Base-by-base conservation (phyloP, 768 basidiomycete species). In the Pleurotus cornucopiae region DNA sequence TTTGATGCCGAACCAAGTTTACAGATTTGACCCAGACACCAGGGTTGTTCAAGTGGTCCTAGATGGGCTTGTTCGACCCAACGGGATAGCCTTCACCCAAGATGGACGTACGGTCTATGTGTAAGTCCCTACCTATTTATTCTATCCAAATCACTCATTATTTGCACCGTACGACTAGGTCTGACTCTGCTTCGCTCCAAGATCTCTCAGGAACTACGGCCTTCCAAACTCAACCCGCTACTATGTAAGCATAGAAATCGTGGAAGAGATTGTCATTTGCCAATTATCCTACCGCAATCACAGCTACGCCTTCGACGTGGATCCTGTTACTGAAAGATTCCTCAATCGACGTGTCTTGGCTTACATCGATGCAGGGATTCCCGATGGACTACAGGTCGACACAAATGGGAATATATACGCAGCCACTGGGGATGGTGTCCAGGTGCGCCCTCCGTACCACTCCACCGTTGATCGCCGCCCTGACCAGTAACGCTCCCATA, bases 261-360 rank as follows among this genome's bases (percentile, higher is more conserved):
- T 34, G 30, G 4, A 25, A 25, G 4, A 25, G 2, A 7, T 34
- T 34, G 3, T 2, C 3, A 11, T 7, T 9, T 34, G 11, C 30
- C 4, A 34, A 34, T 34, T 2, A 34, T 9, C 30, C 30, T 11
- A 9, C 30, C 7, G 23, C 2, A 6, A 43, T 13, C 26, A 1
- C 60, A 89, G 86, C 43, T 89, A 89, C 60, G 80, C 78, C 7
- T 90, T 78, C 61, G 86, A 90, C 62, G 82, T 91, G 23, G 81
- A 86, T 60, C 68, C 76, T 6, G 69, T 60, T 26, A 80, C 80
- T 0, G 75, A 81, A 34, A 66, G 73, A 4, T 84, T 89, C 63
- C 64, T 46, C 44, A 83, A 88, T 62, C 77, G 85, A 21, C 78
- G 86, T 3, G 75, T 87, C 12, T 86, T 89, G 60, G 85, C 87